Base-by-base conservation (phyloP, 228 moss, liverwort and hornwort species). In the Sphagnum magellanicum region DNA sequence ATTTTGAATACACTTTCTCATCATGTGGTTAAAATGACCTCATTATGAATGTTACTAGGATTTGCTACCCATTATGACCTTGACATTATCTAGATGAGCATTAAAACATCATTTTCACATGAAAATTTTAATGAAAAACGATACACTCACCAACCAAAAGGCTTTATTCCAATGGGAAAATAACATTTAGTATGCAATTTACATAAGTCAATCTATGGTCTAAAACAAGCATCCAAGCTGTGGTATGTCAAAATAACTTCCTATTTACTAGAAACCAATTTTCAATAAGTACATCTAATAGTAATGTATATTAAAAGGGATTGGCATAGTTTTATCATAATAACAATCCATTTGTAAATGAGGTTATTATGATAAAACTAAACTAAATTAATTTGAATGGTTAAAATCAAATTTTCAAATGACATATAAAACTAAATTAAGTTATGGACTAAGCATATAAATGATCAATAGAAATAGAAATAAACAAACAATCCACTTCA, bases 1-100 rank as follows among this genome's bases (percentile, higher is more conserved):
- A 76, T 59, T 72, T 16, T 61, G 59, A 60, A 8, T 66, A 76
- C 6, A 60, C 49, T 3, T 76, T 71, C 61, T 52, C 72, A 32
- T 4, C 71, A 46, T 55, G 64, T 76, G 1, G 72, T 66, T 8
- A 66, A 67, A 52, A 47, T 52, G 15, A 49, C 17, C 48, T 68
- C 73, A 32, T 5, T 74, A 3, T 51, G 50, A 4, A 50, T 59
- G n/a, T 4, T 74, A 16, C 52, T 74, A 68, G 68, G 53, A 9
- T 7, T 74, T 4, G 51, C 72, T 6, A 58, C 73, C 1, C 51
- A 67, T 7, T 13, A 17, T 15, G 6, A 65, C 52, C 46, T 66
- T 11, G 68, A 53, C 9, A 32, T 68, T 11, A 50, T 11, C 1
- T 70, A 74, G 48, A 55, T 74, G 51, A 70, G 68, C 50, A 53